Base-by-base conservation (phyloP, 164 flowering plant genomes). In the Nymphaea colorata region DNA sequence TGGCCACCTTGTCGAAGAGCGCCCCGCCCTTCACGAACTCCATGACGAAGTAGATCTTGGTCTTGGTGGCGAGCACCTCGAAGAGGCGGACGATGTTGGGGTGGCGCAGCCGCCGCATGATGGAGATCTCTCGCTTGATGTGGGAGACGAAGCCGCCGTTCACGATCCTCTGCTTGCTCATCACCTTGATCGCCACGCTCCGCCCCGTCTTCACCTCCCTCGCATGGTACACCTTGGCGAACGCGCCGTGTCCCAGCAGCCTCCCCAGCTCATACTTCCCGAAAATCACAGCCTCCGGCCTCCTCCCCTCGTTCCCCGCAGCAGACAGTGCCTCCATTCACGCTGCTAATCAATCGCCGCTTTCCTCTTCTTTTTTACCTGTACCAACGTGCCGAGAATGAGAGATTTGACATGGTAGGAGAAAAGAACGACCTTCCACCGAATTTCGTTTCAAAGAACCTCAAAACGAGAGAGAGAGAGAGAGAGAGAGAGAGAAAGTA, bases 141-240 rank as follows among this genome's bases (percentile, higher is more conserved):
- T 81, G 72, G 43, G 67, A 74, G 42, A 70, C 68, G 63, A 80
- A 62, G 2, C 79, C 79, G 0, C 75, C 75, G 42, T 76, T 79
- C 14, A 73, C 16, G 3, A 87, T 60, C 68, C 81, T 85, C 51
- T 72, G 78, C 73, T 86, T 90, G 76, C 79, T 76, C 53, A 90
- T 79, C 64, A 79, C 74, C 67, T 90, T 90, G 18, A 90, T 77
- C 18, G 96, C 96, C 62, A 86, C 90, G 82, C 86, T 80, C 73
- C 80, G 78, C 0, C 87, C 87, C 4, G 83, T 79, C 1, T 62
- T 17, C 6, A 80, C 44, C 69, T 84, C 71, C 43, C 84, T 60
- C 43, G 83, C 96, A 71, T 83, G 82, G 82, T 86, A 90, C 11
- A 90, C 96, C 76, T 87, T 90, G 3, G 83, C 93, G 64, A 80